A percentile compares a stretch with the other conserved stretches of the same genome.
Evolutionary conservation across 805 yeast species (phyloP).

Genomic region (Wickerhamiella slavikovae): DNA sequence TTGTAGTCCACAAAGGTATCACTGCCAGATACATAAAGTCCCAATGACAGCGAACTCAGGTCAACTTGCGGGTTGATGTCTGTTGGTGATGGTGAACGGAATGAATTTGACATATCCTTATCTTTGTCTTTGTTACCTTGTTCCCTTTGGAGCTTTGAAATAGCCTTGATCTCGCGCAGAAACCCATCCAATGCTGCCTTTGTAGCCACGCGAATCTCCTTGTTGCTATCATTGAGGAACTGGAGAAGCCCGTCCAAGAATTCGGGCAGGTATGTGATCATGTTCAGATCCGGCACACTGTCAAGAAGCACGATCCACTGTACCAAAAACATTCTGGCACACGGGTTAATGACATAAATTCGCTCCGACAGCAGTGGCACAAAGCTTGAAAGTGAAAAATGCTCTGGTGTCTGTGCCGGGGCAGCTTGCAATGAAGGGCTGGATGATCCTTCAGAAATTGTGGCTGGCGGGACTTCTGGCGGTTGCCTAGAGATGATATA

Average conservation of each 20-base stretch:
- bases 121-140: constrained; percentile 20
- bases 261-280: constrained; percentile 72
- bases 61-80: not conserved
- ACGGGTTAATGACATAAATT: constrained; percentile 81
- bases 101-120: not conserved
- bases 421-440: constrained; percentile 15
- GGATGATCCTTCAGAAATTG: constrained; percentile 24
- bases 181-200: constrained; percentile 55
- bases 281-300: constrained; percentile 78
- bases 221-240: constrained; percentile 63
- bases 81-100: not conserved
- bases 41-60: constrained; percentile 11
- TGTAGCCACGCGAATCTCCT: constrained; percentile 74
- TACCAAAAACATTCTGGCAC: constrained; percentile 74
- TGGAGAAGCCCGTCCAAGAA: constrained; percentile 68
- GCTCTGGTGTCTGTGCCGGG: constrained; percentile 26
- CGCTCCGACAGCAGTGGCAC: constrained; percentile 83
- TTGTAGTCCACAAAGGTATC: constrained; percentile 67
- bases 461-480: constrained; percentile 36
- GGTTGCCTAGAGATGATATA: constrained; percentile 36
- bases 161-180: constrained; percentile 57
- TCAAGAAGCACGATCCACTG: constrained; percentile 88
- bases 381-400: constrained; percentile 70
- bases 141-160: constrained; percentile 66
- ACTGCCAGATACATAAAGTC: constrained; percentile 50